phyloP scores from a whole-genome alignment of 2,329 filamentous ascomycete species.

The Torrubiellomyces zombiae region DNA sequence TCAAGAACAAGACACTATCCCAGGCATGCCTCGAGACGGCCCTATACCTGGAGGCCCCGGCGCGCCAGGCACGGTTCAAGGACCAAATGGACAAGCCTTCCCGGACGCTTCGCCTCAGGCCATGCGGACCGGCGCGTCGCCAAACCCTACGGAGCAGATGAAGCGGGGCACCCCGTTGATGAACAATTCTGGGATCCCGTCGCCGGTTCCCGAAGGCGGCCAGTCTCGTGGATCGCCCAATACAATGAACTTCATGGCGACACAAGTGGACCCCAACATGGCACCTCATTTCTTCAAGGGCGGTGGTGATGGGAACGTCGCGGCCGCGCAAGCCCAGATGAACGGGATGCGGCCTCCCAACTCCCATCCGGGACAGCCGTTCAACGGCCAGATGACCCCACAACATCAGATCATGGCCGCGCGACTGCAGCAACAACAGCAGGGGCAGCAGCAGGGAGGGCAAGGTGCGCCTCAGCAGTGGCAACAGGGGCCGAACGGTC shows the following conservation, averaged over 20 bases:
- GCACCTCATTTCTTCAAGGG: slow-evolving; percentile 40
- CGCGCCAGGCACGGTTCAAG: slow-evolving; percentile 34
- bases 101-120: slow-evolving; percentile 55
- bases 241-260: slow-evolving; percentile 45
- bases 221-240: slow-evolving; percentile 51
- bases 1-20: slow-evolving; percentile 53
- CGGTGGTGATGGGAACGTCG: slow-evolving; percentile 37
- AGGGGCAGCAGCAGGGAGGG: slow-evolving; percentile 12
- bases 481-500: slow-evolving; percentile 24
- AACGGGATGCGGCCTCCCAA: slow-evolving; percentile 54
- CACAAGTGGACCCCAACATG: slow-evolving; percentile 46
- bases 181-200: slow-evolving; percentile 51
- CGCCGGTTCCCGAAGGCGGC: slow-evolving; percentile 51
- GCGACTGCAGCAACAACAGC: slow-evolving; percentile 19
- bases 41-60: slow-evolving; percentile 31
- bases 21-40: slow-evolving; percentile 31
- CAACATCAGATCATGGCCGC: slow-evolving; percentile 41
- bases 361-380: slow-evolving; percentile 44
- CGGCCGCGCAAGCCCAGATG: slow-evolving; percentile 32
- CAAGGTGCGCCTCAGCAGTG: slow-evolving; percentile 19
- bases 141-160: slow-evolving; percentile 64
- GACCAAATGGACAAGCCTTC: slow-evolving; percentile 46
- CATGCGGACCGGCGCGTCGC: slow-evolving; percentile 52
- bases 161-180: slow-evolving; percentile 64
- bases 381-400: slow-evolving; percentile 41